Evolutionary conservation across 164 flowering plant species (phyloP), one percentile per base, ranked within the genome.

Genomic region (Magnolia changhungtana): DNA sequence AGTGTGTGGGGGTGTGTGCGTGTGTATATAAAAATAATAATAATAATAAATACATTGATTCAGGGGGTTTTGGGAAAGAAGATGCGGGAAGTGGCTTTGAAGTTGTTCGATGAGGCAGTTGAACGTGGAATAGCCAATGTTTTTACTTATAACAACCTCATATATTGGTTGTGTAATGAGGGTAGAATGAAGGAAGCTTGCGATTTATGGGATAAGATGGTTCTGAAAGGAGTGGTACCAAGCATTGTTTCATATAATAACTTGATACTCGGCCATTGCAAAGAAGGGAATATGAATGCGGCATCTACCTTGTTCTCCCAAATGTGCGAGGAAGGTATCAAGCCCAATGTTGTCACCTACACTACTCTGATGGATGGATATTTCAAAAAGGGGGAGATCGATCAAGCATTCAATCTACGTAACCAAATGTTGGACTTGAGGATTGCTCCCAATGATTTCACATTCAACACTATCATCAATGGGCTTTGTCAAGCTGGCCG

Each of bases 51-150:
- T 81, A 80, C 86, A 18, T 73, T 94, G 82, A 76, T 91, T 49
- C 76, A 68, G n/a, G 92, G 90, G 16, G 86, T 74, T 69, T 76
- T 90, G 81, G 72, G 79, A 75, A 80, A 71, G 55, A 69, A 64
- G 18, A 74, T 72, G 59, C 76, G 74, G 78, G 86, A 86, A 20
- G 80, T 85, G 78, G 95, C 90, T 63, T 76, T 10, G 2, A 79
- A 83, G 73, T n/a, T 85, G 21, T 88, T 89, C 83, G 88, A 92
- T 76, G 95, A 89, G 78, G 92, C 91, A 7, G 85, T 88, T 72
- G 83, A 89, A 19, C 66, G 72, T 72, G 87, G 88, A 37, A 67
- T 86, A 74, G 92, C 92, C 8, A 88, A 88, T 83, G 80, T 84
- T 68, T 82, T 84, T 55, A 84, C 87, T 0, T 90, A 84, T 72